phyloP scores from a whole-genome alignment of 1,139 yeast species.

The Pichia sp. region DNA sequence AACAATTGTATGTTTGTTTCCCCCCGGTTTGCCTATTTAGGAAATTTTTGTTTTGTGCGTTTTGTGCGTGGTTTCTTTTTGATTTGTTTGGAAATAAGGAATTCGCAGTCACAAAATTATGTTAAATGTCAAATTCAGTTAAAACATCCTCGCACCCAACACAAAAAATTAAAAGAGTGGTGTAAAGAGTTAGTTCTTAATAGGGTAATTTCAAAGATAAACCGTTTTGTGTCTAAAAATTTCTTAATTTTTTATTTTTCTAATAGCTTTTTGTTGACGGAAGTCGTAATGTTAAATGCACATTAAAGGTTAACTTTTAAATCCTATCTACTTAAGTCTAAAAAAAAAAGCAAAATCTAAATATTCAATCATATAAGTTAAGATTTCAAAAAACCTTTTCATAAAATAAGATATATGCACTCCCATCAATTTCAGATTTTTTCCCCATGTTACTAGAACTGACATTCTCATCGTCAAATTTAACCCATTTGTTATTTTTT shows the following conservation, averaged over 20 bases:
- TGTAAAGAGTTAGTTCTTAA: no score
- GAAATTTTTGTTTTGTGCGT: neutral
- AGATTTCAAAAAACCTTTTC: constrained; percentile 32
- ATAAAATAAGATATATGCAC: constrained; percentile 71
- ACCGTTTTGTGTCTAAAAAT: no score
- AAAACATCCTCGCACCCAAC: constrained; percentile 3
- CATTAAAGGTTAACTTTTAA: no score
- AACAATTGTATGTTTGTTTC: neutral
- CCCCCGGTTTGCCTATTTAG: neutral
- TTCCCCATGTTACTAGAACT: constrained; percentile 38
- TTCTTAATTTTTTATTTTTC: no score
- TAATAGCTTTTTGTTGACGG: no score
- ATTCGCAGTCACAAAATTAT: constrained; percentile 2
- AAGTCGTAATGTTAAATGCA: no score
- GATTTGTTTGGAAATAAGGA: no score
- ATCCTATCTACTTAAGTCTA: no score
- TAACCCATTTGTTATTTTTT: constrained; percentile 55
- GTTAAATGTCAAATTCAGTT: neutral
- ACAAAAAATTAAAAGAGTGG: neutral
- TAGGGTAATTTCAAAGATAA: no score
- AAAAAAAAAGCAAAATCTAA: no score
- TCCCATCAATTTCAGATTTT: constrained; percentile 34
- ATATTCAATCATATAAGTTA: neutral
- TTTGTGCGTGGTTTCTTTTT: neutral
- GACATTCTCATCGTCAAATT: constrained; percentile 64